Conservation (phyloP, 306 rosid genomes). For the Vachellia pachyceras region DNA sequence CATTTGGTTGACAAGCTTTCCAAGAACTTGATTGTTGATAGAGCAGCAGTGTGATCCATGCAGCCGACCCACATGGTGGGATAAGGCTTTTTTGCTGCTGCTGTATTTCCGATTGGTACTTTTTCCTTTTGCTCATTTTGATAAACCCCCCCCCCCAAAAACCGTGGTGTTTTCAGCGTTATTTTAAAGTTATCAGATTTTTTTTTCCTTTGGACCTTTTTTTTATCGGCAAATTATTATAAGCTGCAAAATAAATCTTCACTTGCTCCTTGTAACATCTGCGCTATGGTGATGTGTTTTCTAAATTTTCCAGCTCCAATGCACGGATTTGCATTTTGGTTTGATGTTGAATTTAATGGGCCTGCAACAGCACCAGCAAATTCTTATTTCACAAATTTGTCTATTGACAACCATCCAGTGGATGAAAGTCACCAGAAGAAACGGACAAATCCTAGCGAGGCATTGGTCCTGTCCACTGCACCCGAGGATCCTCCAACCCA, state of each 20-base stretch:
- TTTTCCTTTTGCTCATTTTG: too few species aligned
- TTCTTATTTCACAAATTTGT: constrained; percentile 42
- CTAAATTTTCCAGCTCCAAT: constrained; percentile 81
- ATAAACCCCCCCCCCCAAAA: too few species aligned
- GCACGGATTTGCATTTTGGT: constrained; percentile 99
- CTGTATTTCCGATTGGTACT: too few species aligned
- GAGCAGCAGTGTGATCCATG: too few species aligned
- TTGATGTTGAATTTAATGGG: constrained; percentile 94
- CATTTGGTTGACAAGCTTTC: too few species aligned
- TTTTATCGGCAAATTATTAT: background rate
- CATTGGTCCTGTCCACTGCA: constrained; percentile 87
- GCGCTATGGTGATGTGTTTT: constrained; percentile 19
- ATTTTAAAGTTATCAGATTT: background rate
- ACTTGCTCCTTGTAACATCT: constrained; percentile 1
- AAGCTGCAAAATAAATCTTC: background rate
- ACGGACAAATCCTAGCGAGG: constrained; percentile 75
- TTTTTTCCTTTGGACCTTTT: too few species aligned
- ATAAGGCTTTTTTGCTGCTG: too few species aligned
- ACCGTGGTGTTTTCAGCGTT: background rate
- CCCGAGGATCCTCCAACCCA: constrained; percentile 99
- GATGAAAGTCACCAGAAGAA: constrained; percentile 80
- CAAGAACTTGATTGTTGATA: too few species aligned
- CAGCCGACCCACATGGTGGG: too few species aligned
- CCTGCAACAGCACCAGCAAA: constrained; percentile 55
- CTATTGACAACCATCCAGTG: constrained; percentile 53